These are phyloP conservation scores for Spizellomyces punctatus DNA, from an alignment of 192 early-diverging fungal species.

Conservation along the genomic window DNA sequence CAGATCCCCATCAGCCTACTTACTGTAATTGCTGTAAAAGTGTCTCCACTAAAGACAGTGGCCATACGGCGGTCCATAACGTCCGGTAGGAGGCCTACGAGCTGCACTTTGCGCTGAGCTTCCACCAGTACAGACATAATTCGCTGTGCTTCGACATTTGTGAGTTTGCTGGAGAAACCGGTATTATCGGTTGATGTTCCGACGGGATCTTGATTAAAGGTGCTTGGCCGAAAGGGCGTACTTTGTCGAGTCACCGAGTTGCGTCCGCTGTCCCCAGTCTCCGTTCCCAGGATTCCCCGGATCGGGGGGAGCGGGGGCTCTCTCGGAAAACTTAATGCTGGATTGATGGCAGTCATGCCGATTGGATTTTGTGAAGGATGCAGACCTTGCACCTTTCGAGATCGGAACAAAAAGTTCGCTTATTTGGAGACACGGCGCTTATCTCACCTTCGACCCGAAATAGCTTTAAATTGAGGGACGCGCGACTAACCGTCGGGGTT, in stretches of 20 bases:
- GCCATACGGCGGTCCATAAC: conserved; percentile 43
- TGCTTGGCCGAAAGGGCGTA: background rate
- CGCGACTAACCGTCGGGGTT: conserved; percentile 5
- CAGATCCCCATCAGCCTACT: background rate
- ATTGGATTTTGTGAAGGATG: background rate
- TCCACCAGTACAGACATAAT: conserved; percentile 62
- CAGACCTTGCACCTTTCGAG: background rate
- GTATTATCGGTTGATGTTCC: conserved; percentile 30
- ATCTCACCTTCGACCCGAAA: background rate
- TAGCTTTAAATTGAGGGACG: background rate
- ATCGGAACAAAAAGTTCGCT: background rate
- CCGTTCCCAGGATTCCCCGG: background rate
- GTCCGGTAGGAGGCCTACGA: conserved; percentile 54
- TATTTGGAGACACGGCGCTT: background rate
- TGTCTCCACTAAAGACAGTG: conserved; percentile 47
- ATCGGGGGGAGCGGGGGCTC: conserved; percentile 38
- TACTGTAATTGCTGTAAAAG: conserved; percentile 41
- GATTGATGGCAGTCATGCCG: background rate
- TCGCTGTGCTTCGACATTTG: conserved; percentile 57
- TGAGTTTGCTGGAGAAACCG: conserved; percentile 49
- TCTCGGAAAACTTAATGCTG: conserved; percentile 25
- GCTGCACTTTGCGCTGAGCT: conserved; percentile 48
- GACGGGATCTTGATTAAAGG: background rate
- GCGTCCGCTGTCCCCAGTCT: background rate
- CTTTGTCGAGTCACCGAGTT: background rate